Evolutionary conservation across 1,284 basidiomycete species (phyloP).

Genomic region (Ganoderma leucocontextum): DNA sequence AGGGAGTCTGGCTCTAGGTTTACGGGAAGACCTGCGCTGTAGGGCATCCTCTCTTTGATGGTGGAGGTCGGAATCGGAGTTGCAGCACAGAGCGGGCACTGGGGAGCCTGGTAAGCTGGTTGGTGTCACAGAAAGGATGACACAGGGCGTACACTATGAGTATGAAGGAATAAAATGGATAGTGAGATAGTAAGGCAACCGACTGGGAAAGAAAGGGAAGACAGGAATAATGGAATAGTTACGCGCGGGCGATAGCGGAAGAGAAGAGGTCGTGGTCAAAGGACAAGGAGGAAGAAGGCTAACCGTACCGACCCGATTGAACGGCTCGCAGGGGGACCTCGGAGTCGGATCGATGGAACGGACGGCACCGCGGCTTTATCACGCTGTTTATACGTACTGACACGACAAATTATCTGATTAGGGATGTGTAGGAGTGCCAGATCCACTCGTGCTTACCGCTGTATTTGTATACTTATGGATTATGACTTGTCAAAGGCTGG

Average conservation of each 20-base stretch:
- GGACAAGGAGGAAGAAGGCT: not conserved
- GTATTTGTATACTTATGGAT: conserved; percentile 1
- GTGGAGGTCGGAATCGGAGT: conserved; percentile 19
- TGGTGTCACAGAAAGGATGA: not conserved
- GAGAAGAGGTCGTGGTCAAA: not conserved
- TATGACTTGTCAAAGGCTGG: not conserved
- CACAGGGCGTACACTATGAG: conserved; percentile 9
- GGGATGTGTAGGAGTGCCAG: not conserved
- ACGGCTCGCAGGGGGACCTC: conserved; percentile 2
- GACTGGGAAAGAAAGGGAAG: not conserved
- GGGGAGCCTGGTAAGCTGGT: conserved; percentile 6
- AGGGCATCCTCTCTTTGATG: conserved; percentile 20
- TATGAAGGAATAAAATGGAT: not conserved
- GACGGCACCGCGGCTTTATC: conserved; percentile 3
- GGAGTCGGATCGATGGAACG: conserved; percentile 7
- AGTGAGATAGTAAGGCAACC: not conserved
- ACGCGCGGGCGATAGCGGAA: conserved; percentile 1
- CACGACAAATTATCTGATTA: conserved; percentile 7
- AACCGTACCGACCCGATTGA: not conserved
- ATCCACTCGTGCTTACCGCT: conserved; percentile 1
- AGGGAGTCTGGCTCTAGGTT: conserved; percentile 22
- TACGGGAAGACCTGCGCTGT: conserved; percentile 14
- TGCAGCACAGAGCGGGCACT: conserved; percentile 4
- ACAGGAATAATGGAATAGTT: conserved; percentile 7
- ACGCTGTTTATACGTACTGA: conserved; percentile 2